Evolutionary conservation across 1,284 basidiomycete species (phyloP).

Genomic region (Inonotus obliquus): DNA sequence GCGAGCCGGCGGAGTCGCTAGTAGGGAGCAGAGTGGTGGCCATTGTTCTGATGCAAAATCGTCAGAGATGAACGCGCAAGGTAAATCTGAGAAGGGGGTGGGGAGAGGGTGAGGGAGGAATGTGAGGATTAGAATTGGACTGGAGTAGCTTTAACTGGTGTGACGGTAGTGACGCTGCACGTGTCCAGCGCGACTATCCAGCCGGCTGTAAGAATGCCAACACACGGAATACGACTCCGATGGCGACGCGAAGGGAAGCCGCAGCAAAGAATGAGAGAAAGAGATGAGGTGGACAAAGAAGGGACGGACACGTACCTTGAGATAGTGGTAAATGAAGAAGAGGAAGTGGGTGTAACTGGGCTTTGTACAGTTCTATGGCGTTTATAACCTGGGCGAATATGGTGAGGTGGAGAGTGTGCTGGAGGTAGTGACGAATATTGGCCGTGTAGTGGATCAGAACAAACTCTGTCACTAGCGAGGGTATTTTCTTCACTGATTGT

Average conservation of each 20-base stretch:
- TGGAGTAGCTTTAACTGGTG: background rate
- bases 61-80: background rate
- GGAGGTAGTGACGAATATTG: background rate
- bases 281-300: background rate
- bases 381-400: constrained; percentile 6
- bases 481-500: constrained; percentile 12
- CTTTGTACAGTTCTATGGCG: constrained; percentile 14
- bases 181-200: background rate
- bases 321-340: constrained; percentile 17
- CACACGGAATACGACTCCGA: background rate
- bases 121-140: constrained; percentile 1
- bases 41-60: constrained; percentile 9
- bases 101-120: background rate
- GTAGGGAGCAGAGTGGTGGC: constrained; percentile 9
- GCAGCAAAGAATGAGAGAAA: background rate
- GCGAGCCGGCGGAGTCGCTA: constrained; percentile 14
- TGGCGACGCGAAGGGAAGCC: background rate
- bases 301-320: constrained; percentile 8
- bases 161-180: background rate
- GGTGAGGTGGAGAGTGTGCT: constrained; percentile 2
- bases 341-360: constrained; percentile 7
- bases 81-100: background rate
- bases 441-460: no score
- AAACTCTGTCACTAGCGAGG: background rate
- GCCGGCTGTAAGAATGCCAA: constrained; percentile 1